Evolutionary conservation across 2,329 filamentous ascomycete species (phyloP).

Genomic region (Ophiostoma fasciatum): DNA sequence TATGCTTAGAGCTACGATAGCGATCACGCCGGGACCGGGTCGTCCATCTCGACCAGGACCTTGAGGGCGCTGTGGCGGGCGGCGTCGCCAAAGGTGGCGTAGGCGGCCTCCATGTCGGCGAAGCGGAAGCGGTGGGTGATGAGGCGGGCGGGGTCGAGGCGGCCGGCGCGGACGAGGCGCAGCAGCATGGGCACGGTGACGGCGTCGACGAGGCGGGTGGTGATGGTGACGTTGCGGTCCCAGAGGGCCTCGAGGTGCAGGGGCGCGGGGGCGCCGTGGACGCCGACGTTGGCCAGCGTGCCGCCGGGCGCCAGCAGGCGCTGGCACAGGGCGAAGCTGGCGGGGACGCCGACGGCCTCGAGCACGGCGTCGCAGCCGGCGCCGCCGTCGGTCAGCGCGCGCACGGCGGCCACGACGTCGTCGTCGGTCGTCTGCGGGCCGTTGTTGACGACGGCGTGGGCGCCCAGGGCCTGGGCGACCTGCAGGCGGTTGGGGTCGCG

Average conservation of each 20-base stretch:
- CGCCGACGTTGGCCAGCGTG: slow-evolving; percentile 41
- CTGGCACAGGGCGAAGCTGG: slow-evolving; percentile 38
- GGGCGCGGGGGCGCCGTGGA: slow-evolving; percentile 37
- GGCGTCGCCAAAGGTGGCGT: slow-evolving; percentile 26
- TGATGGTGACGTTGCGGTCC: slow-evolving; percentile 37
- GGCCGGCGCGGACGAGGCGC: slow-evolving; percentile 27
- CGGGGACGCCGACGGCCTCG: slow-evolving; percentile 39
- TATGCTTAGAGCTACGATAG: no score
- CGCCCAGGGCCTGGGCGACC: slow-evolving; percentile 32
- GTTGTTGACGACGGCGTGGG: slow-evolving; percentile 28
- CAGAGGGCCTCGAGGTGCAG: slow-evolving; percentile 39
- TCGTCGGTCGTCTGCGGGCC: slow-evolving; percentile 13
- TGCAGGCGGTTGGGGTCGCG: slow-evolving; percentile 30
- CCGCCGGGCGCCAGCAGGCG: slow-evolving; percentile 37
- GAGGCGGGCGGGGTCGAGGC: slow-evolving; percentile 25
- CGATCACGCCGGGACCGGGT: no score
- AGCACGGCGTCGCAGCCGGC: slow-evolving; percentile 42
- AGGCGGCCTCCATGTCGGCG: slow-evolving; percentile 27
- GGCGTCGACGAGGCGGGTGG: slow-evolving; percentile 31
- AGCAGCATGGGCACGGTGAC: slow-evolving; percentile 32
- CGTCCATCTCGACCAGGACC: slow-evolving; percentile 24
- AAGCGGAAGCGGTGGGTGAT: slow-evolving; percentile 32
- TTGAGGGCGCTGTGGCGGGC: slow-evolving; percentile 28
- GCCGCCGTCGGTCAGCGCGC: slow-evolving; percentile 30
- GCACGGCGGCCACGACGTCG: slow-evolving; percentile 19